phyloP scores from a whole-genome alignment of 1,139 yeast species.

The Suhomyces anneliseae region DNA sequence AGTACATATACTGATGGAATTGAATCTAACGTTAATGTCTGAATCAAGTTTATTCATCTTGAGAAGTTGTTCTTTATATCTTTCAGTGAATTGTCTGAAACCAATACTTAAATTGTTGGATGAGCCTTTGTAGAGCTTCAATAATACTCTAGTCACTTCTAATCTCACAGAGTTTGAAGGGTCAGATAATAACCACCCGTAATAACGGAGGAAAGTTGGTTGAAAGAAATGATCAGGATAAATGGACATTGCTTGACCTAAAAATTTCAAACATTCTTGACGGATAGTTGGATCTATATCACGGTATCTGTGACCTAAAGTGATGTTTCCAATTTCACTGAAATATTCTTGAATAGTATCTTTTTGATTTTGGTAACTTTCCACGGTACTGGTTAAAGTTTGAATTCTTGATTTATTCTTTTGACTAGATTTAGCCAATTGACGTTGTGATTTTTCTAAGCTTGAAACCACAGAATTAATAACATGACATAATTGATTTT shows the following conservation, averaged over 20 bases:
- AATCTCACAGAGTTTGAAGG: conserved; percentile 57
- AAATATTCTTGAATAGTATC: conserved; percentile 55
- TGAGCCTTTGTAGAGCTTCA: conserved; percentile 44
- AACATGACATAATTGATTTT: conserved; percentile 57
- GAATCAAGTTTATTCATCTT: conserved; percentile 49
- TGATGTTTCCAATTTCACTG: conserved; percentile 64
- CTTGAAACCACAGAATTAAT: conserved; percentile 45
- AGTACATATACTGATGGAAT: conserved; percentile 53
- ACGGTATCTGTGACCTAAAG: conserved; percentile 75
- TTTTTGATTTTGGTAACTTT: conserved; percentile 51
- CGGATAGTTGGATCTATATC: conserved; percentile 77
- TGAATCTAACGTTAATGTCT: conserved; percentile 48
- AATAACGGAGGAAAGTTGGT: conserved; percentile 67
- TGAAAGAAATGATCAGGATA: conserved; percentile 73
- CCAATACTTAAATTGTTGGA: conserved; percentile 33
- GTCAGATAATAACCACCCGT: conserved; percentile 86
- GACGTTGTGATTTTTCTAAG: conserved; percentile 46
- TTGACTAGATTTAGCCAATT: conserved; percentile 31
- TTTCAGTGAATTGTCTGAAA: conserved; percentile 68
- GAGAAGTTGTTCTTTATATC: conserved; percentile 63
- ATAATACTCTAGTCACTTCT: conserved; percentile 62
- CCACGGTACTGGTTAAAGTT: conserved; percentile 48
- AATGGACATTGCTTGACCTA: conserved; percentile 68
- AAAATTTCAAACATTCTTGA: conserved; percentile 59
- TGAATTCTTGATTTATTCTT: conserved; percentile 33